Base-by-base conservation (phyloP, 106 monocot species). In the Apostasia ramifera region DNA sequence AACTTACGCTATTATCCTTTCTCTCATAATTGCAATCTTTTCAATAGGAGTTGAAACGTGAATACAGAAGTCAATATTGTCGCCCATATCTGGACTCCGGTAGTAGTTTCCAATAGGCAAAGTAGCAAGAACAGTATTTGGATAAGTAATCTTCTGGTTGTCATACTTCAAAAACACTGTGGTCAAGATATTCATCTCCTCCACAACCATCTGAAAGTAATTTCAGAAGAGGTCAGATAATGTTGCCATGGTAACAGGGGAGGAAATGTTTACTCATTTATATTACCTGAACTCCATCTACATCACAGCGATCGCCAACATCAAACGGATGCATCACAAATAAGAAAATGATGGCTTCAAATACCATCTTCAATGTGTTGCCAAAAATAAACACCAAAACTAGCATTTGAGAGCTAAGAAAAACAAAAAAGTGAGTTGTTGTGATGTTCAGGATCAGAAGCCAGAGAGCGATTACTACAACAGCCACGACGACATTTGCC, bases 251-350 rank as follows among this genome's bases (percentile, higher is more conserved):
- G 5, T 5, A 62, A 53, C 1, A 47, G 9, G 63, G 58, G 3
- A 53, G 4, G 1, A 41, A 49, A 41, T n/a, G 50, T 2, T 3
- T n/a, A 43, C 12, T 8, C 3, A 0, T 41, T 54, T 55, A 13
- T 55, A 37, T 72, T 77, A 94, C 94, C 91, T 94, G 88, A 76
- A 88, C 72, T 44, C 78, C 91, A 11, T 95, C 77, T 5, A 95
- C 67, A 60, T 88, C 91, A 71, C 91, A 91, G 0, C 95, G 91
- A 64, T 95, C 95, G 9, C 91, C 95, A 47, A 95, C 91, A 67
- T 95, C 95, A 57, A 86, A 95, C 8, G 95, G 95, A 63, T 95
- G 91, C 83, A 88, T 86, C 15, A 88, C 88, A 70, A 95, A 95
- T 40, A 95, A 69, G 74, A 95, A 95, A 47, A 95, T 70, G 39